Evolutionary conservation across 164 flowering plant species (phyloP).

Genomic region (Berberis vulgaris): DNA sequence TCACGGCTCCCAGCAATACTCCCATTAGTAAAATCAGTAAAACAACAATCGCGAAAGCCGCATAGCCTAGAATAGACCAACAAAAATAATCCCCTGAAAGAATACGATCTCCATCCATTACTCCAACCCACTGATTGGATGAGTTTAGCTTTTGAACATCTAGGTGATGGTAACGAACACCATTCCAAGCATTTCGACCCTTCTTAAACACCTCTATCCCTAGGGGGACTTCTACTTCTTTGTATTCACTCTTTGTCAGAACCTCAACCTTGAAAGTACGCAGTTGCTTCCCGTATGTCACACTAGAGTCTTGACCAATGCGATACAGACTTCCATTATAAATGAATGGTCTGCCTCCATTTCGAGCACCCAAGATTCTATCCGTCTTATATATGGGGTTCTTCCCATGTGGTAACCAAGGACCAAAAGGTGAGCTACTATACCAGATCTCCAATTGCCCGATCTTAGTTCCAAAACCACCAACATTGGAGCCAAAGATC

Average conservation of each 20-base stretch:
- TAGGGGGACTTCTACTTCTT: slow-evolving; percentile 70
- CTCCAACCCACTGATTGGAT: slow-evolving; percentile 66
- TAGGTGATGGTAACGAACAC: slow-evolving; percentile 77
- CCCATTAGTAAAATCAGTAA: slow-evolving; percentile 45
- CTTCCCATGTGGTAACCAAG: slow-evolving; percentile 82
- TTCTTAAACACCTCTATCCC: slow-evolving; percentile 46
- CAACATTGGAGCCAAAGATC: slow-evolving; percentile 91
- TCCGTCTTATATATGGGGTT: slow-evolving; percentile 62
- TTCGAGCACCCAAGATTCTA: slow-evolving; percentile 61
- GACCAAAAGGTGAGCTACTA: slow-evolving; percentile 73
- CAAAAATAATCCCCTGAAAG: slow-evolving; percentile 60
- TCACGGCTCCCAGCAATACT: slow-evolving; percentile 62
- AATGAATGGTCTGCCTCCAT: slow-evolving; percentile 83
- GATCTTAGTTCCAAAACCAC: slow-evolving; percentile 56
- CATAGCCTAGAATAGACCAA: slow-evolving; percentile 53
- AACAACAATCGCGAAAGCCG: slow-evolving; percentile 37
- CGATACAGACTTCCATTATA: slow-evolving; percentile 69
- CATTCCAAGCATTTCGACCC: slow-evolving; percentile 84
- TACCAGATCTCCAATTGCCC: slow-evolving; percentile 91
- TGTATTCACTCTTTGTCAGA: slow-evolving; percentile 55
- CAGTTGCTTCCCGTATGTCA: slow-evolving; percentile 60
- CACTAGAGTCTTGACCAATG: slow-evolving; percentile 79
- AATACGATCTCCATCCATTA: slow-evolving; percentile 90
- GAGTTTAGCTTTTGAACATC: slow-evolving; percentile 60
- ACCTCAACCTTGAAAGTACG: slow-evolving; percentile 55